Percentiles rank a stretch among this genome's conserved stretches.
phyloP scores from a whole-genome alignment of 768 basidiomycete genomes.

The Hydnum rufescens region DNA sequence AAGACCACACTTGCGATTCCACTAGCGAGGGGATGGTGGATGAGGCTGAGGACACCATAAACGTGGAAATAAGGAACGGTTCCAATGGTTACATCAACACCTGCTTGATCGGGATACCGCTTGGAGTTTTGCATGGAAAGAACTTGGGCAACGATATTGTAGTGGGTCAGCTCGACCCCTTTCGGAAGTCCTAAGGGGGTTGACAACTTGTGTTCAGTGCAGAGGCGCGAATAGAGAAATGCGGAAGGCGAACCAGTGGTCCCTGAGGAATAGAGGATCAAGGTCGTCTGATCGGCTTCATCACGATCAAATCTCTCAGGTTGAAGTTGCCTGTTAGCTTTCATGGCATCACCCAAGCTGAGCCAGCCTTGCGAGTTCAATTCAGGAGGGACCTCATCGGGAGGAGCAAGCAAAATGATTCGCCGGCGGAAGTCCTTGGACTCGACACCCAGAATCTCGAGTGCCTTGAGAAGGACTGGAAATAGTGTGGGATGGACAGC shows the following conservation, averaged over 20 bases:
- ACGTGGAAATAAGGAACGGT: background rate
- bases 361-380: conserved; percentile 10
- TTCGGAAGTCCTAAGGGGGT: background rate
- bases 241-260: conserved; percentile 10
- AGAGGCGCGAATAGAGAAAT: too few species aligned
- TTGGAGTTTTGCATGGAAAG: background rate
- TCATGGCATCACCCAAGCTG: conserved; percentile 11
- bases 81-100: background rate
- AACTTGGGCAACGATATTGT: background rate
- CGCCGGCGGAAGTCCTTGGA: conserved; percentile 5
- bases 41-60: background rate
- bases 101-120: conserved; percentile 4
- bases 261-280: conserved; percentile 10
- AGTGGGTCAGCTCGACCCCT: background rate
- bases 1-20: conserved; percentile 13
- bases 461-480: conserved; percentile 14
- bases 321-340: conserved; percentile 7
- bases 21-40: background rate
- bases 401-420: conserved; percentile 13
- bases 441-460: conserved; percentile 12
- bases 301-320: background rate
- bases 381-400: conserved; percentile 8
- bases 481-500: conserved; percentile 19
- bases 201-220: background rate
- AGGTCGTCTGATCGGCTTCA: background rate